Base-by-base conservation (phyloP, 495 filamentous ascomycete genomes). In the Penicillium odoratum region DNA sequence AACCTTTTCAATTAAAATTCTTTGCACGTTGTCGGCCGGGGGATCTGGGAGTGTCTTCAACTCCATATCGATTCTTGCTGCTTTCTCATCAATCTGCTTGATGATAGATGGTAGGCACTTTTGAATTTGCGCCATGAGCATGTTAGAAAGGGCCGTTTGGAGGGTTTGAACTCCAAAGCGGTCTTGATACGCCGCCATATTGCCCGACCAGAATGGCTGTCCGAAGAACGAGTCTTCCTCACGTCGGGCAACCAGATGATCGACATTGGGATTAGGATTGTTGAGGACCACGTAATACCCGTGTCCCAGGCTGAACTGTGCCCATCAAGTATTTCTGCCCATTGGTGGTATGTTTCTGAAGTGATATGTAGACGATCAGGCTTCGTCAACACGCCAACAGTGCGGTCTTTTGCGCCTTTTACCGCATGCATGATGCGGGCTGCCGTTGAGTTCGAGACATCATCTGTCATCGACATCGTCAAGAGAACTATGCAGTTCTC, bases 301-400 rank as follows among this genome's bases (percentile, higher is more conserved):
- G 38, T 88, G 77, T 0, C 87, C 88, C 0, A 88, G 78, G 0
- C 55, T 38, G 54, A 88, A 86, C 5, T 71, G 4, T 71, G 38
- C 0, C 85, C 85, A 0, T 72, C 68, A 11, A 94, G 70, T 46
- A 90, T 85, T 0, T 78, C 67, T 0, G 80, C 55, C 82, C 87
- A 89, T 21, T 83, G 81, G 0, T 64, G 52, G 29, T 84, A 67
- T 0, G 65, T 67, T n/a, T 81, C 76, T 5, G 15, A 15, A 3
- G 0, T 71, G 74, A 0, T 58, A 49, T 1, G 83, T 78, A 0
- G 91, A 61, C 0, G 85, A 61, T 96, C 91, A 0, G 91, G 90
- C 64, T 93, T 96, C 0, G 91, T 95, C 45, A 93, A 76, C 0
- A 93, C 87, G 0, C 91, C 91, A 30, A 93, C 74, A 8, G 86